Evolutionary conservation across 1,284 basidiomycete species (phyloP), one percentile per base, ranked within the genome.

Genomic region (Marasmius sp.): DNA sequence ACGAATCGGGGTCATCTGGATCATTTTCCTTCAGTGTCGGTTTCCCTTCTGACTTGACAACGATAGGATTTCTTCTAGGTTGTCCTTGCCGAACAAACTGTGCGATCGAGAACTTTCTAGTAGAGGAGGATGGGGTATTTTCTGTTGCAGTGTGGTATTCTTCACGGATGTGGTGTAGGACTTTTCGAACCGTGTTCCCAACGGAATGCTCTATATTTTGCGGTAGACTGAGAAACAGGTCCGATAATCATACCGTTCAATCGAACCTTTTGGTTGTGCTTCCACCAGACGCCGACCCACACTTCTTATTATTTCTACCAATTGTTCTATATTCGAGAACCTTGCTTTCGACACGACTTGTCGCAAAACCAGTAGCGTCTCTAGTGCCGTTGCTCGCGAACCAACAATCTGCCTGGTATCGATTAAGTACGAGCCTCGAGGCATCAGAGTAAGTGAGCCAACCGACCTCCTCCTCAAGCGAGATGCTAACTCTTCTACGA

Each of bases 121-220:
- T 72, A 18, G 76, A 69, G 8, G 78, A 68, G 5, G 77, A 69
- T 22, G 80, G 66, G 4, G 76, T 69, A 36, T 80, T 81, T 67
- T 78, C 79, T 6, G 81, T 82, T 1, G 88, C 88, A 16, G 89
- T 85, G 64, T 89, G 82, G 73, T 95, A 95, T 72, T 99, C 97
- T 77, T 99, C 97, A 55, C 94, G 85, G 64, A 98, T 90, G 70
- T 97, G 91, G 71, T 95, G 94, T 38, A 97, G 81, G 43, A 98
- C 88, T 68, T 95, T 91, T 39, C 95, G 86, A 51, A 97, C 91
- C 37, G 95, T 97, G 73, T 98, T 98, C 12, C 94, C 95, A 47
- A 97, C 91, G 49, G 94, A 92, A 70, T 96, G 91, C 73, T 99
- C 97, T 95, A 69, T 58, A 48, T 39, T 43, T 59, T 27, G 43